These are phyloP conservation scores for Posidonia oceanica DNA, from an alignment of 116 monocot genomes.

Conservation along the genomic window DNA sequence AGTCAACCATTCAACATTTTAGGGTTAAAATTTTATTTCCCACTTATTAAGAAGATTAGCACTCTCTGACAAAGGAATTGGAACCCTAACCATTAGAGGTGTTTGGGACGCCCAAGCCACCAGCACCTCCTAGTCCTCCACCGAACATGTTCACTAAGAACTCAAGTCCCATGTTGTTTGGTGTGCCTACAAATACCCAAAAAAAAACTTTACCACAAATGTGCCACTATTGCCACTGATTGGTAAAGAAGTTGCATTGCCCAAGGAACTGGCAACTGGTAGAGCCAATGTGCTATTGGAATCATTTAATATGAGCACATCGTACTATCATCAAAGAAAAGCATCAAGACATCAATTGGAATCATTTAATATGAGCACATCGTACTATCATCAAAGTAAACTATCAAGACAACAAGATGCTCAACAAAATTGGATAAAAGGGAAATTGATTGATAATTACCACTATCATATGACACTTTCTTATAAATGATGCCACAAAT, in stretches of 20 bases:
- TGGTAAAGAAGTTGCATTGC: too few relatives aligned
- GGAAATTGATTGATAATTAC: not conserved
- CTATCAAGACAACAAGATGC: not conserved
- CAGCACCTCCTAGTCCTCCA: conserved; percentile 48
- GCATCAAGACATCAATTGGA: not conserved
- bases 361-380: too few relatives aligned
- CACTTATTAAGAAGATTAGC: too few relatives aligned
- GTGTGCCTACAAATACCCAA: conserved; percentile 14
- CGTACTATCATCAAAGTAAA: not conserved
- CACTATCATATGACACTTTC: too few relatives aligned
- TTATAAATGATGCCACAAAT: too few relatives aligned
- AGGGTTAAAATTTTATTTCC: too few relatives aligned
- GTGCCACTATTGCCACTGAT: not conserved
- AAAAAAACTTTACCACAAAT: not conserved
- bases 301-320: too few relatives aligned
- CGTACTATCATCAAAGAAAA: not conserved
- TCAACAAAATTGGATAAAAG: not conserved
- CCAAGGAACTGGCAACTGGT: too few relatives aligned
- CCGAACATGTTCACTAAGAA: conserved; percentile 56
- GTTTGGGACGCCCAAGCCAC: conserved; percentile 39
- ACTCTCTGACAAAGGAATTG: not conserved
- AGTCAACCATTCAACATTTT: not conserved
- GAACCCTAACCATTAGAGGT: conserved; percentile 33
- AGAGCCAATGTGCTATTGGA: too few relatives aligned
- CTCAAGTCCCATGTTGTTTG: conserved; percentile 34